Evolutionary conservation across 148 eudicot genomes (phyloP).

Genomic region (Chenopodium album): DNA sequence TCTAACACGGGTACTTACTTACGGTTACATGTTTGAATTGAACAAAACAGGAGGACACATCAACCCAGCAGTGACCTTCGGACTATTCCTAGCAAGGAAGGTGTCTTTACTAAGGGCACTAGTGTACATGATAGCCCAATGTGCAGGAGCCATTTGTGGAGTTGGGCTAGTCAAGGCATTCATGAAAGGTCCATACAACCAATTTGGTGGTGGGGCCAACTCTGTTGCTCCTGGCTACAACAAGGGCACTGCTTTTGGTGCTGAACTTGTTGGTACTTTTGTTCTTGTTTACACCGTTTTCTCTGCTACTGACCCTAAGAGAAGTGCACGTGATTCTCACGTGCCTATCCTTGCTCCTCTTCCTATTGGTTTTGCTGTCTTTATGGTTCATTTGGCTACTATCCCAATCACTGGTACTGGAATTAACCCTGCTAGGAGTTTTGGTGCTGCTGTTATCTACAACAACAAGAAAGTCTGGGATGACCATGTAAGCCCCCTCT

Average conservation of each 20-base stretch:
- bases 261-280: constrained; percentile 84
- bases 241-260: constrained; percentile 79
- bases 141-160: constrained; percentile 79
- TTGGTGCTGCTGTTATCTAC: constrained; percentile 85
- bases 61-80: constrained; percentile 91
- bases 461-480: constrained; percentile 70
- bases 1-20: no score
- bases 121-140: constrained; percentile 70
- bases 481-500: constrained; percentile 53
- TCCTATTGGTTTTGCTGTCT: constrained; percentile 89
- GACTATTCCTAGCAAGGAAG: constrained; percentile 74
- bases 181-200: constrained; percentile 59
- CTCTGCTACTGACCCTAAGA: constrained; percentile 90
- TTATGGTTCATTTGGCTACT: constrained; percentile 92
- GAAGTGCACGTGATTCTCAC: constrained; percentile 92
- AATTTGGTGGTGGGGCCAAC: constrained; percentile 70
- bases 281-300: constrained; percentile 89
- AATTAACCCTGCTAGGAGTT: constrained; percentile 92
- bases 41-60: constrained; percentile 71
- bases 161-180: constrained; percentile 84
- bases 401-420: constrained; percentile 91
- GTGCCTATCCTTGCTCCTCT: constrained; percentile 89
- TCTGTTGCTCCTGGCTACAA: constrained; percentile 51
- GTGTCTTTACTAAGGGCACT: constrained; percentile 71
- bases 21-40: not conserved